These are phyloP conservation scores for Cercospora janseana DNA, from an alignment of 2,329 filamentous ascomycete genomes.

Conservation along the genomic window DNA sequence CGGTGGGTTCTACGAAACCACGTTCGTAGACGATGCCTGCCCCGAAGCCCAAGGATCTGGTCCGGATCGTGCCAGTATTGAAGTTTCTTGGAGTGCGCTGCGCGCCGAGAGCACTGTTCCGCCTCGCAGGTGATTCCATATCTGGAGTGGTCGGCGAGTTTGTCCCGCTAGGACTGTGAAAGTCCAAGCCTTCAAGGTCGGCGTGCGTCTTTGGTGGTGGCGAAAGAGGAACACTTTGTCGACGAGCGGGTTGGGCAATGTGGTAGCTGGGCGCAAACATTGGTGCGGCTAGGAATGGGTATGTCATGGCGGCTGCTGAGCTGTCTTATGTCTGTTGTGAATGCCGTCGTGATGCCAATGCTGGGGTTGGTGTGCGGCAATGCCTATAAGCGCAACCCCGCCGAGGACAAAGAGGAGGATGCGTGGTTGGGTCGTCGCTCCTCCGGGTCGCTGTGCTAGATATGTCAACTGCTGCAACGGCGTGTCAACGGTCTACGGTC, in stretches of 20 bases:
- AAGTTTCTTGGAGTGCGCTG: conserved; percentile 16
- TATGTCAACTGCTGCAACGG: neutral
- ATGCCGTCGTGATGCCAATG: neutral
- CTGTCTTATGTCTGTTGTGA: neutral
- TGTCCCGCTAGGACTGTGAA: conserved; percentile 3
- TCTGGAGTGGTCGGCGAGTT: conserved; percentile 7
- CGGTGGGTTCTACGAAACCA: conserved; percentile 16
- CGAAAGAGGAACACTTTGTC: conserved; percentile 7
- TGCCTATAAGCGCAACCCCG: conserved; percentile 1
- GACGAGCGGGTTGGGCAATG: neutral
- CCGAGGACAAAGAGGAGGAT: neutral
- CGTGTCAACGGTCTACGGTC: too few species aligned
- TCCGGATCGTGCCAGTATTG: conserved; percentile 11
- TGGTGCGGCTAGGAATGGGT: conserved; percentile 12
- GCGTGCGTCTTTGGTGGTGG: neutral
- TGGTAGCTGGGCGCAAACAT: neutral
- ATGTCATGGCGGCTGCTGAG: neutral
- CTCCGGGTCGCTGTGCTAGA: neutral
- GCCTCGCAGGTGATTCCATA: conserved; percentile 11
- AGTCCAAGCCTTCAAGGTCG: conserved; percentile 12
- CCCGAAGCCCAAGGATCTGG: conserved; percentile 18
- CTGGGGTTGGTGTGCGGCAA: neutral
- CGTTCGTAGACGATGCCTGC: conserved; percentile 28
- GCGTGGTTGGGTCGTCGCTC: neutral
- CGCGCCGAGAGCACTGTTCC: conserved; percentile 19